These are phyloP conservation scores for Phoenix roebelenii DNA, from an alignment of 176 grass and related monocot genomes.

Conservation along the genomic window DNA sequence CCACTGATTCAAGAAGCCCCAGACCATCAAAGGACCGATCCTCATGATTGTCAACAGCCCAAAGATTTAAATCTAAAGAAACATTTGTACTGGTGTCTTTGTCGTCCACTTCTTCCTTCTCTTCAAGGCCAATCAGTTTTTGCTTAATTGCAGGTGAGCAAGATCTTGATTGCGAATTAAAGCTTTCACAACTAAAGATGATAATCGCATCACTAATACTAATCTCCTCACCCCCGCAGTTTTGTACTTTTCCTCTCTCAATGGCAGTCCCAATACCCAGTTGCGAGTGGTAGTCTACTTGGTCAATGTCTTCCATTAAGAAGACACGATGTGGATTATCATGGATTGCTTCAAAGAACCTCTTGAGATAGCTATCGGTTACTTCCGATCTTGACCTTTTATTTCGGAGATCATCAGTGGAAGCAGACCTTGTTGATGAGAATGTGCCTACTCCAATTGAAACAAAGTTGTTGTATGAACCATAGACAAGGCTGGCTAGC, in stretches of 20 bases:
- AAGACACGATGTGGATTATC: conserved; percentile 63
- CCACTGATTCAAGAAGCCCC: conserved; percentile 51
- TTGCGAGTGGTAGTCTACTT: conserved; percentile 27
- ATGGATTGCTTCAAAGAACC: conserved; percentile 41
- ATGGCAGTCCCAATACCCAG: conserved; percentile 60
- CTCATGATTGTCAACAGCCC: conserved; percentile 23
- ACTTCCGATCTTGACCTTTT: conserved; percentile 33
- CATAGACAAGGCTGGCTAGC: conserved; percentile 72
- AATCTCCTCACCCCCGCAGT: conserved; percentile 31
- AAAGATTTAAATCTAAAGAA: conserved; percentile 82
- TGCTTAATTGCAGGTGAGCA: conserved; percentile 32
- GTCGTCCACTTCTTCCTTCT: conserved; percentile 18
- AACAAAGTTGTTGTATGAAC: conserved; percentile 39
- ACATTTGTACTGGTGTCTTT: conserved; percentile 17
- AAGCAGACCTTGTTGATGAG: conserved; percentile 16
- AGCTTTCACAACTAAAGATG: conserved; percentile 62
- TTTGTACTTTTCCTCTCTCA: conserved; percentile 35
- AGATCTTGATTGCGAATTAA: conserved; percentile 36
- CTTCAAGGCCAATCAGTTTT: conserved; percentile 18
- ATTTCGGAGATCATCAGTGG: conserved; percentile 32
- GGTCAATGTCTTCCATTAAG: conserved; percentile 64
- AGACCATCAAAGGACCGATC: conserved; percentile 26
- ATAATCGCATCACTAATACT: conserved; percentile 62
- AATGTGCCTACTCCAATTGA: conserved; percentile 24
- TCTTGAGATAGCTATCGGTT: conserved; percentile 26